These are phyloP conservation scores for Pulveroboletus sp. DNA, from an alignment of 768 basidiomycete genomes.

Conservation along the genomic window DNA sequence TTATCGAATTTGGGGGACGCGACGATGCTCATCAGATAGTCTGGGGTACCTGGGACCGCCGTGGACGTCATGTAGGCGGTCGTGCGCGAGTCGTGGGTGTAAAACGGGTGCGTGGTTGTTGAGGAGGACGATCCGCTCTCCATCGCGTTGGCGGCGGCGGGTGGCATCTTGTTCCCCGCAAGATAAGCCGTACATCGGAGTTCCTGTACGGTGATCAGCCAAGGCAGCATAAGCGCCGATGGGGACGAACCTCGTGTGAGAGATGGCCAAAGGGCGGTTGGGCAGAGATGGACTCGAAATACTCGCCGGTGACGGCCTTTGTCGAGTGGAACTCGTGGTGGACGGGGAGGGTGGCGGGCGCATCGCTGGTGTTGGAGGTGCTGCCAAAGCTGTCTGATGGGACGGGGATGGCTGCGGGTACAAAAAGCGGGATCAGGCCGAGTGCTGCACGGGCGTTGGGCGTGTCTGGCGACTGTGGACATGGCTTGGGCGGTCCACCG, in stretches of 20 bases:
- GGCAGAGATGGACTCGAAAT: constrained; percentile 38
- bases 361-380: not conserved
- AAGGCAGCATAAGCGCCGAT: not conserved
- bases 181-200: constrained; percentile 42
- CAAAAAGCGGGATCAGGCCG: constrained; percentile 50
- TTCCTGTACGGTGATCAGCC: constrained; percentile 36
- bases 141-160: not conserved
- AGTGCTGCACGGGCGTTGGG: constrained; percentile 42
- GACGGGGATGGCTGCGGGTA: constrained; percentile 35
- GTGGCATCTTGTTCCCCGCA: constrained; percentile 32
- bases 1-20: constrained; percentile 36
- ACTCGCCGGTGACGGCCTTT: constrained; percentile 20
- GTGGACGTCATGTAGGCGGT: constrained; percentile 22
- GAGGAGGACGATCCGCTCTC: not conserved
- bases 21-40: constrained; percentile 37
- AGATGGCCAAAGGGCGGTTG: constrained; percentile 36
- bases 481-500: constrained; percentile 46
- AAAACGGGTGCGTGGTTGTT: constrained; percentile 14
- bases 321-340: constrained; percentile 28
- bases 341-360: constrained; percentile 13
- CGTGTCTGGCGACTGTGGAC: constrained; percentile 46
- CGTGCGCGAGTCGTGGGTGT: constrained; percentile 20
- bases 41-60: constrained; percentile 17
- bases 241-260: constrained; percentile 38
- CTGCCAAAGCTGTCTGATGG: not conserved